Evolutionary conservation across 768 basidiomycete genomes (phyloP).

Genomic region (Mycena amicta): DNA sequence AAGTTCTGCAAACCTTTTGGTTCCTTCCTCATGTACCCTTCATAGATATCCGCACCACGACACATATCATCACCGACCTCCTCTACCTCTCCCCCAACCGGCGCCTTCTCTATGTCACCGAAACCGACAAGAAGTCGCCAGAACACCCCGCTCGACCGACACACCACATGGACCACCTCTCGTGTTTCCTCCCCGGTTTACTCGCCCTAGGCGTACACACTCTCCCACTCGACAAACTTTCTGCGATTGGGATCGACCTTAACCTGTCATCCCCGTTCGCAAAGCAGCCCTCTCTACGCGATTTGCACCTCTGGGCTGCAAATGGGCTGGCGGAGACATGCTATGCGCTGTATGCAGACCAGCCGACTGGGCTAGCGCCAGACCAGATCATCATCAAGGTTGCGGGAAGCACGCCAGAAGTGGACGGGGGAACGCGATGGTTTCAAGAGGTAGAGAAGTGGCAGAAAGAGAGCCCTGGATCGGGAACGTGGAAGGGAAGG

Average conservation of each 20-base stretch:
- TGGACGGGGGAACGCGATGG: constrained; percentile 22
- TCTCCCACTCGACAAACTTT: constrained; percentile 58
- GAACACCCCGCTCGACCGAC: constrained; percentile 42
- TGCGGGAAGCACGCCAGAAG: constrained; percentile 23
- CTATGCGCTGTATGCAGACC: constrained; percentile 71
- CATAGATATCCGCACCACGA: constrained; percentile 63
- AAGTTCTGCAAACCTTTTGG: constrained; percentile 26
- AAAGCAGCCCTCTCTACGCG: constrained; percentile 53
- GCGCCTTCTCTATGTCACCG: constrained; percentile 70
- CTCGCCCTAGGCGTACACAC: constrained; percentile 71
- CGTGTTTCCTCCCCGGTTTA: constrained; percentile 78
- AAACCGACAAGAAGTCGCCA: constrained; percentile 45
- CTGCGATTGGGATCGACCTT: constrained; percentile 48
- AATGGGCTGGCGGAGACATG: constrained; percentile 75
- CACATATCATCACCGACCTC: constrained; percentile 62
- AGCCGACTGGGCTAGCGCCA: constrained; percentile 67
- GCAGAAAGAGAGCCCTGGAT: constrained; percentile 25
- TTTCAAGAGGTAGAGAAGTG: constrained; percentile 24
- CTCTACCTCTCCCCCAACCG: constrained; percentile 70
- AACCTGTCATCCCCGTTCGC: constrained; percentile 31
- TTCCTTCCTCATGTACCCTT: neutral
- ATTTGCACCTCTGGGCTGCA: constrained; percentile 76
- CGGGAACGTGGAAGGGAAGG: constrained; percentile 45
- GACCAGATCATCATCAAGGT: constrained; percentile 54
- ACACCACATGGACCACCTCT: constrained; percentile 69